Percentiles rank a stretch among this genome's conserved stretches.
These are phyloP conservation scores for Ganoderma boninense DNA, from an alignment of 1,284 basidiomycete genomes.

Conservation along the genomic window DNA sequence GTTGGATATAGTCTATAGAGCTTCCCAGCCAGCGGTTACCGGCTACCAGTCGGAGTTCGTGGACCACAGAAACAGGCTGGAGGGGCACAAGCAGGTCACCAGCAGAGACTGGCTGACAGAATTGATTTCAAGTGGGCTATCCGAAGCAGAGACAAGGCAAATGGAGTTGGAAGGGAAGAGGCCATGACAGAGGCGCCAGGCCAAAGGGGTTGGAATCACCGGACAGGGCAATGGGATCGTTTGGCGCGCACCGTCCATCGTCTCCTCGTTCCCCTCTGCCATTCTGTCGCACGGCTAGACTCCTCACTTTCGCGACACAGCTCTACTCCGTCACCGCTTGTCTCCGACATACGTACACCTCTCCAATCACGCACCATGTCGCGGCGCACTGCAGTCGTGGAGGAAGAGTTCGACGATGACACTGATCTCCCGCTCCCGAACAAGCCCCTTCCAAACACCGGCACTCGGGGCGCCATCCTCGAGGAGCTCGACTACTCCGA, in stretches of 20 bases:
- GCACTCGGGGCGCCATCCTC: conserved; percentile 76
- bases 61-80: not conserved
- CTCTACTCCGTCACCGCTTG: not conserved
- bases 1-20: too few species aligned
- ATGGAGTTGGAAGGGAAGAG: not conserved
- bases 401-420: conserved; percentile 89
- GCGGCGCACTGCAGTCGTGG: conserved; percentile 67
- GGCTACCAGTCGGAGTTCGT: not conserved
- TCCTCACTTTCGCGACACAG: not conserved
- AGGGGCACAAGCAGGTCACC: not conserved
- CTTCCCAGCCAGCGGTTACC: not conserved
- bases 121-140: not conserved
- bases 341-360: not conserved
- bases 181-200: not conserved
- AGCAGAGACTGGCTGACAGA: not conserved
- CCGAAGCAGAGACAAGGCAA: not conserved
- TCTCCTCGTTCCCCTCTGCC: not conserved
- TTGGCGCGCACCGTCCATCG: not conserved
- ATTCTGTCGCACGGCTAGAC: too few species aligned
- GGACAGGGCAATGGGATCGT: not conserved
- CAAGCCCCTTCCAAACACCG: conserved; percentile 71
- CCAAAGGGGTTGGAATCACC: not conserved
- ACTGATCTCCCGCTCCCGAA: conserved; percentile 81
- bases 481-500: conserved; percentile 63
- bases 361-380: conserved; percentile 57